phyloP scores from a whole-genome alignment of 495 filamentous ascomycete species.

The Penicillium tannophilum region DNA sequence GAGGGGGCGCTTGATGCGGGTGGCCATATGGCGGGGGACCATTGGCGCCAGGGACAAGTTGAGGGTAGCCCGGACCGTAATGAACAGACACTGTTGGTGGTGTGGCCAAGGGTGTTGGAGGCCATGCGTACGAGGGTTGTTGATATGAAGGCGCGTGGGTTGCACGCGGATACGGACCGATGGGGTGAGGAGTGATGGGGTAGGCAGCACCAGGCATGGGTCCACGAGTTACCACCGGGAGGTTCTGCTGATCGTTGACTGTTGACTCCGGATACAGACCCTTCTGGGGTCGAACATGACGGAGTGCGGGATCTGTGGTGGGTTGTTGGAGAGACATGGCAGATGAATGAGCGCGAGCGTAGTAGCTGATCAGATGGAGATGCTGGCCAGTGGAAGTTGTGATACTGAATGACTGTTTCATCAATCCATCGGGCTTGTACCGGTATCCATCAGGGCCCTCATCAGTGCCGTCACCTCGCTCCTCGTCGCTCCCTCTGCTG shows the following conservation, averaged over 20 bases:
- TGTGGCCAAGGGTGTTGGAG: conserved; percentile 60
- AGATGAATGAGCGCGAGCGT: conserved; percentile 71
- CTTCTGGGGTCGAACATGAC: conserved; percentile 81
- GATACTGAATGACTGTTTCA: conserved; percentile 99
- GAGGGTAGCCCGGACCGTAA: conserved; percentile 40
- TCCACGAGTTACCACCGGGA: conserved; percentile 63
- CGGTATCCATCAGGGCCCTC: conserved; percentile 94
- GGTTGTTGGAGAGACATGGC: conserved; percentile 73
- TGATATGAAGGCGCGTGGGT: conserved; percentile 49
- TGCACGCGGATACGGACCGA: conserved; percentile 52
- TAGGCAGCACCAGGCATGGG: conserved; percentile 62
- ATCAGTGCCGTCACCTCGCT: conserved; percentile 67
- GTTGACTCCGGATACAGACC: conserved; percentile 97
- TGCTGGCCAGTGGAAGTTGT: conserved; percentile 88
- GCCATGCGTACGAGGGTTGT: conserved; percentile 59
- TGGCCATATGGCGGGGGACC: conserved; percentile 34
- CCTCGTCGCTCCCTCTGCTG: conserved; percentile 79
- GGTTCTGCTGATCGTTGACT: conserved; percentile 77
- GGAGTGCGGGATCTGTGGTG: conserved; percentile 74
- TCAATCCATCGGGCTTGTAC: conserved; percentile 94
- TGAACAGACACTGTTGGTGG: conserved; percentile 43
- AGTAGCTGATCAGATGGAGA: conserved; percentile 96
- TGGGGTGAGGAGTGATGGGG: conserved; percentile 52
- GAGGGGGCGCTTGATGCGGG: conserved; percentile 26
- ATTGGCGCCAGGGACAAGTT: conserved; percentile 34